Conservation (phyloP, 139 green algal species). For the Prasinococcaceae sp. region DNA sequence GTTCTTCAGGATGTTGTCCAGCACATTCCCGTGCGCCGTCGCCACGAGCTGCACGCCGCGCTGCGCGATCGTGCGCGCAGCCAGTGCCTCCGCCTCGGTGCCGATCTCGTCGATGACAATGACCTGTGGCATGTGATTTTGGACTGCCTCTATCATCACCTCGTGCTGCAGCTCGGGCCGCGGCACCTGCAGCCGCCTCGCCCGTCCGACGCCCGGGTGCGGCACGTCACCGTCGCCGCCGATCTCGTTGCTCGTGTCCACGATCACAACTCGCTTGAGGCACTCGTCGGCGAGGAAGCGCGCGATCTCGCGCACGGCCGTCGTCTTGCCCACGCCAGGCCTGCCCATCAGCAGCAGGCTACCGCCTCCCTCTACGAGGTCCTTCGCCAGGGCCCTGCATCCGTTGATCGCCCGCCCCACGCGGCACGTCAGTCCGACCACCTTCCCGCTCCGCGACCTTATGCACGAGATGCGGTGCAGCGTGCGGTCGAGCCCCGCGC, state of each 20-base stretch:
- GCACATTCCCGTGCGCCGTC: slow-evolving; percentile 50
- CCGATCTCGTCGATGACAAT: slow-evolving; percentile 76
- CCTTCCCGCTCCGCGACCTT: slow-evolving; percentile 39
- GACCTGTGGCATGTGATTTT: slow-evolving; percentile 77
- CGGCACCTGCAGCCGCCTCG: slow-evolving; percentile 34
- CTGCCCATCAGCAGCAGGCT: slow-evolving; percentile 31
- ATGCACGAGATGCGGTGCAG: slow-evolving; percentile 85
- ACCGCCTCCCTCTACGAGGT: slow-evolving; percentile 18
- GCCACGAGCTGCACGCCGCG: slow-evolving; percentile 66
- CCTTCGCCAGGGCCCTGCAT: slow-evolving; percentile 30
- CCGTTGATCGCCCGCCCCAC: slow-evolving; percentile 50
- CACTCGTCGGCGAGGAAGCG: slow-evolving; percentile 42
- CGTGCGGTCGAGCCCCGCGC: slow-evolving; percentile 80
- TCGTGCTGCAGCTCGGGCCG: slow-evolving; percentile 24
- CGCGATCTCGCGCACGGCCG: slow-evolving; percentile 56
- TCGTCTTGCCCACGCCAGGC: slow-evolving; percentile 72
- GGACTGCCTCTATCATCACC: slow-evolving; percentile 44
- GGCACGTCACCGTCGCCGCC: slow-evolving; percentile 69
- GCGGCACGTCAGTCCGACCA: slow-evolving; percentile 62
- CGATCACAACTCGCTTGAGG: slow-evolving; percentile 49
- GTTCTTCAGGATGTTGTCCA: slow-evolving; percentile 69
- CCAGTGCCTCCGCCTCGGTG: slow-evolving; percentile 43
- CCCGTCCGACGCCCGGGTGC: slow-evolving; percentile 34
- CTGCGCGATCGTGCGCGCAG: slow-evolving; percentile 56
- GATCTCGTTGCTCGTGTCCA: slow-evolving; percentile 93